Conservation (phyloP, 2,329 filamentous ascomycete species). For the Pseudogymnoascus sp. region DNA sequence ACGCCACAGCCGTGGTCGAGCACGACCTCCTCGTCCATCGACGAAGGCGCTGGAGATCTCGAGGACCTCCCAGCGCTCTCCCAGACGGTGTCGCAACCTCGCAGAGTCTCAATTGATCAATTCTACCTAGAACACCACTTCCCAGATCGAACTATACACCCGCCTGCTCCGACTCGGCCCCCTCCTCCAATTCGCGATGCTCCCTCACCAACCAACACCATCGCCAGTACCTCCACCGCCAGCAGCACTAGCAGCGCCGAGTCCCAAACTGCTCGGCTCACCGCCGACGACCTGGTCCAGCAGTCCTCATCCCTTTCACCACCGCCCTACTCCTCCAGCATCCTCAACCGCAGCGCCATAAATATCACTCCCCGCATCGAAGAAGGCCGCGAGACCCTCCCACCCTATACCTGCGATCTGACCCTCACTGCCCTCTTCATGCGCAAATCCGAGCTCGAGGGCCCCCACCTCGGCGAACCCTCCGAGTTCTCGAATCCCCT, state of each 20-base stretch:
- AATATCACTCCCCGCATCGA: constrained; percentile 29
- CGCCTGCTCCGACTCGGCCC: neutral
- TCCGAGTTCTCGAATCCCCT: neutral
- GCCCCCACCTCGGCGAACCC: neutral
- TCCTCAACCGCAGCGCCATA: neutral
- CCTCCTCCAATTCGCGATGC: neutral
- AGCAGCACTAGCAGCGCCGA: neutral
- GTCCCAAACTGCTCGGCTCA: neutral
- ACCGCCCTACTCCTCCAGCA: neutral
- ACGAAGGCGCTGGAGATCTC: neutral
- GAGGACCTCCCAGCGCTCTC: neutral
- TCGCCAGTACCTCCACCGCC: neutral
- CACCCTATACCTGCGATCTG: constrained; percentile 49
- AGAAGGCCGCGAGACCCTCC: constrained; percentile 39
- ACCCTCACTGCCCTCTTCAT: constrained; percentile 48
- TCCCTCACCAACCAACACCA: neutral
- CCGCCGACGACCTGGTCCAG: neutral
- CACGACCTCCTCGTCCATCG: neutral
- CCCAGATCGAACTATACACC: neutral
- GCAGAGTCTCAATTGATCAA: neutral
- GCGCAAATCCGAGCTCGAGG: constrained; percentile 24
- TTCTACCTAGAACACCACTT: neutral
- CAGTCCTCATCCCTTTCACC: neutral
- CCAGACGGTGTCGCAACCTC: neutral
- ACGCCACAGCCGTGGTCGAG: neutral